These are phyloP conservation scores for Kluyveromyces aestuarii DNA, from an alignment of 805 yeast species.

Conservation along the genomic window DNA sequence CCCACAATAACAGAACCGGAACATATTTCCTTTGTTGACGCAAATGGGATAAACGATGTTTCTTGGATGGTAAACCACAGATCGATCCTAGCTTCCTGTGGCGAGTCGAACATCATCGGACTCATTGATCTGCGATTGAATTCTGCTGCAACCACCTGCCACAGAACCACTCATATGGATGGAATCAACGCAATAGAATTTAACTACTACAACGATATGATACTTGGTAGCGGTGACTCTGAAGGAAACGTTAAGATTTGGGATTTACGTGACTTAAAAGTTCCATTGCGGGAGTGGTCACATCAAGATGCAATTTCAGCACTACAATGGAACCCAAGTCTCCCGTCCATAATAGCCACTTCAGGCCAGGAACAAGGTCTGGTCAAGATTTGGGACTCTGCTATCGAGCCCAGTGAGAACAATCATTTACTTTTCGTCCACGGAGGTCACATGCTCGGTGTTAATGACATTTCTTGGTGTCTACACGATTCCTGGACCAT, in stretches of 20 bases:
- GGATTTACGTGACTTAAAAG: conserved; percentile 48
- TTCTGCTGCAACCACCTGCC: conserved; percentile 6
- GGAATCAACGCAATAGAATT: conserved; percentile 53
- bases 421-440: conserved; percentile 50
- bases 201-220: conserved; percentile 45
- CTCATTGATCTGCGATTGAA: conserved; percentile 44
- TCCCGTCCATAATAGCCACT: conserved; percentile 47
- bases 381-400: conserved; percentile 55
- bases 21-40: conserved; percentile 21
- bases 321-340: conserved; percentile 62
- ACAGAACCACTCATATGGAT: conserved; percentile 10
- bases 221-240: conserved; percentile 61
- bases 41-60: conserved; percentile 57
- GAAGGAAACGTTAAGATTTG: conserved; percentile 47
- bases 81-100: conserved; percentile 52
- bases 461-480: conserved; percentile 80
- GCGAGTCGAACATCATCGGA: conserved; percentile 49
- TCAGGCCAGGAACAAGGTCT: conserved; percentile 56
- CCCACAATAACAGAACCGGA: conserved; percentile 21
- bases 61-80: conserved; percentile 61
- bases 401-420: conserved; percentile 15
- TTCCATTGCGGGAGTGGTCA: conserved; percentile 23
- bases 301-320: conserved; percentile 51
- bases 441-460: conserved; percentile 82
- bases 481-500: conserved; percentile 59